These are phyloP conservation scores for Phytophthora ohioensis DNA, from an alignment of 352 stramenopile genomes.

Conservation along the genomic window DNA sequence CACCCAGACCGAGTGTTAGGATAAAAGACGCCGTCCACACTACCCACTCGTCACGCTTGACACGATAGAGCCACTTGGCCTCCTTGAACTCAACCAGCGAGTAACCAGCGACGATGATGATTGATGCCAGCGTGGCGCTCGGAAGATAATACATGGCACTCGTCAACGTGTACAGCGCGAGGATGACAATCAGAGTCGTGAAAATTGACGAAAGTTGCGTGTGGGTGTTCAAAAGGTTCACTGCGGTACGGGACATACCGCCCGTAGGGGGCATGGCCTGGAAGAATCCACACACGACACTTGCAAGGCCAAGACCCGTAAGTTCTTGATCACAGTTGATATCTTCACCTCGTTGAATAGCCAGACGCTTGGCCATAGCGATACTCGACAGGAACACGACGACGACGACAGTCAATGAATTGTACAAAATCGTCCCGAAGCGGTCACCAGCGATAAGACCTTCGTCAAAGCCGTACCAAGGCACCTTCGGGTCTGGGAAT, in stretches of 20 bases:
- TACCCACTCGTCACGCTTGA: conserved; percentile 64
- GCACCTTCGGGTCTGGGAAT: conserved; percentile 55
- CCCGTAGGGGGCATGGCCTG: conserved; percentile 86
- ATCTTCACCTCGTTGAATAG: conserved; percentile 71
- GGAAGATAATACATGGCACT: conserved; percentile 88
- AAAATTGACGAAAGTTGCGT: conserved; percentile 89
- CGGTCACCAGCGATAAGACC: conserved; percentile 50
- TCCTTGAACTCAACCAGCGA: conserved; percentile 90
- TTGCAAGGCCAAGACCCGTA: conserved; percentile 84
- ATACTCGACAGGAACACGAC: conserved; percentile 92
- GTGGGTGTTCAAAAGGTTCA: conserved; percentile 88
- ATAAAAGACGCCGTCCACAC: conserved; percentile 64
- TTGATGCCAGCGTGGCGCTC: conserved; percentile 75
- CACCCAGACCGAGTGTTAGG: conserved; percentile 55
- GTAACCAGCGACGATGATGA: conserved; percentile 92
- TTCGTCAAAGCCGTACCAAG: conserved; percentile 65
- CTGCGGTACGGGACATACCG: conserved; percentile 88
- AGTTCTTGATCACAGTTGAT: conserved; percentile 87
- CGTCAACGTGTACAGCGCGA: conserved; percentile 89
- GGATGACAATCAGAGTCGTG: conserved; percentile 79
- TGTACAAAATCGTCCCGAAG: conserved; percentile 59
- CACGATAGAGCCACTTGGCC: conserved; percentile 81
- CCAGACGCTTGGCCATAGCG: conserved; percentile 88
- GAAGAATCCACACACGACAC: conserved; percentile 87
- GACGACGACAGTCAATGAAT: conserved; percentile 77